Evolutionary conservation across 2,329 filamentous ascomycete species (phyloP).

Genomic region (Fusarium metavorans): DNA sequence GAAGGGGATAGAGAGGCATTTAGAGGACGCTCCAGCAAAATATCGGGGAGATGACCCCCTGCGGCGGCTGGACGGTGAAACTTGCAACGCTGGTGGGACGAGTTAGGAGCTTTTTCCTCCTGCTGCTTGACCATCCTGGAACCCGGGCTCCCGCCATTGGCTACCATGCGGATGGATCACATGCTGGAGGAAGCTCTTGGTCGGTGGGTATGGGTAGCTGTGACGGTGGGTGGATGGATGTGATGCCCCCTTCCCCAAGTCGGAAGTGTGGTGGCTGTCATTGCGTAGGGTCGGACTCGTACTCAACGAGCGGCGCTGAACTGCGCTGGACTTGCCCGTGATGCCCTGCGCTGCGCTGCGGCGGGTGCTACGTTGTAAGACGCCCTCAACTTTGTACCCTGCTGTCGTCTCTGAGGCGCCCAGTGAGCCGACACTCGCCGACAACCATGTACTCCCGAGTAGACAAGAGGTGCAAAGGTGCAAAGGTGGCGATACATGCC

Average conservation of each 20-base stretch:
- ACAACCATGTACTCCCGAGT: neutral
- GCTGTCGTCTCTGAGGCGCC: neutral
- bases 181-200: conserved; percentile 28
- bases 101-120: neutral
- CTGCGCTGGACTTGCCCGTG: neutral
- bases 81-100: conserved; percentile 19
- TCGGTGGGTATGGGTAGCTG: conserved; percentile 17
- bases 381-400: neutral
- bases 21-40: neutral
- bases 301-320: neutral
- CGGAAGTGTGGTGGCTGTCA: conserved; percentile 1
- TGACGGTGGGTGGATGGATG: neutral
- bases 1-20: neutral
- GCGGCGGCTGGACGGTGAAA: conserved; percentile 2
- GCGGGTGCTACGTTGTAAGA: conserved; percentile 13
- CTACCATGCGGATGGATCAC: conserved; percentile 42
- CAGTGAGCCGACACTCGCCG: conserved; percentile 1
- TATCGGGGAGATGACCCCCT: conserved; percentile 6
- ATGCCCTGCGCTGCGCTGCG: neutral
- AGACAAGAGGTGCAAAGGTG: neutral
- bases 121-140: conserved; percentile 15
- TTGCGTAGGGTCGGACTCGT: neutral
- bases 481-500: neutral
- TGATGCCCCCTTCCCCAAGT: neutral
- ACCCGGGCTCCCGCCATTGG: conserved; percentile 33